phyloP scores from a whole-genome alignment of 2,329 filamentous ascomycete species.

The Lasiodiplodia sp. region DNA sequence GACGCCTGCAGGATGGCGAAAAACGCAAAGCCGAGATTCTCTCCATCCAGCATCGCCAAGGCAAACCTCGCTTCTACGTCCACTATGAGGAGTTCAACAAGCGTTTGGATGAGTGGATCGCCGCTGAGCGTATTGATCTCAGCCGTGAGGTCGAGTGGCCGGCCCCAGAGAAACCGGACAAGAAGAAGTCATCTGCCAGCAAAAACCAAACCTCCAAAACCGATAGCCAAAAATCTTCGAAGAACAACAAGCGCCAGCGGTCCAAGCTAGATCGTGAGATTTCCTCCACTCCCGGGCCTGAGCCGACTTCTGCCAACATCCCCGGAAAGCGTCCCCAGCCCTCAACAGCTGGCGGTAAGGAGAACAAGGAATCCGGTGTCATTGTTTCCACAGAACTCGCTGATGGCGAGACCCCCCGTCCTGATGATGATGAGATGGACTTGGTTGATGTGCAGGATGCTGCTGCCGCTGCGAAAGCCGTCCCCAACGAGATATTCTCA shows the following conservation, averaged over 20 bases:
- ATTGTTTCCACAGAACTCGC: constrained; percentile 55
- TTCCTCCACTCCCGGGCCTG: constrained; percentile 64
- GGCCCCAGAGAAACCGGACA: constrained; percentile 86
- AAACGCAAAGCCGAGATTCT: constrained; percentile 93
- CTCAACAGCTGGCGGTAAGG: constrained; percentile 66
- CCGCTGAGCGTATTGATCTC: constrained; percentile 82
- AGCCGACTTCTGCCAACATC: constrained; percentile 59
- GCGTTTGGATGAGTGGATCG: constrained; percentile 85
- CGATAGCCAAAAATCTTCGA: constrained; percentile 53
- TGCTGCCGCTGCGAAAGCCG: constrained; percentile 61
- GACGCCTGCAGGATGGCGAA: constrained; percentile 69
- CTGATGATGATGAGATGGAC: constrained; percentile 61
- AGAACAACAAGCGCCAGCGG: constrained; percentile 56
- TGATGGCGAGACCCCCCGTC: constrained; percentile 56
- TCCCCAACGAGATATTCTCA: constrained; percentile 65
- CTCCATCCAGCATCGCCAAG: constrained; percentile 90
- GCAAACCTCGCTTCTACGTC: constrained; percentile 88
- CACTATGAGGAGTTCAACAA: constrained; percentile 99
- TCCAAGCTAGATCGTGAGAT: constrained; percentile 60
- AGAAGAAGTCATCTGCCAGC: constrained; percentile 71
- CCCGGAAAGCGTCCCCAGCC: constrained; percentile 55
- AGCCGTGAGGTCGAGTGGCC: constrained; percentile 95
- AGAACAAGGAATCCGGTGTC: constrained; percentile 61
- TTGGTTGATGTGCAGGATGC: constrained; percentile 61
- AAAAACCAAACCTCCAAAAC: constrained; percentile 41